Evolutionary conservation across 768 basidiomycete species (phyloP), one percentile per base, ranked within the genome.

Genomic region (Zangia roseola): DNA sequence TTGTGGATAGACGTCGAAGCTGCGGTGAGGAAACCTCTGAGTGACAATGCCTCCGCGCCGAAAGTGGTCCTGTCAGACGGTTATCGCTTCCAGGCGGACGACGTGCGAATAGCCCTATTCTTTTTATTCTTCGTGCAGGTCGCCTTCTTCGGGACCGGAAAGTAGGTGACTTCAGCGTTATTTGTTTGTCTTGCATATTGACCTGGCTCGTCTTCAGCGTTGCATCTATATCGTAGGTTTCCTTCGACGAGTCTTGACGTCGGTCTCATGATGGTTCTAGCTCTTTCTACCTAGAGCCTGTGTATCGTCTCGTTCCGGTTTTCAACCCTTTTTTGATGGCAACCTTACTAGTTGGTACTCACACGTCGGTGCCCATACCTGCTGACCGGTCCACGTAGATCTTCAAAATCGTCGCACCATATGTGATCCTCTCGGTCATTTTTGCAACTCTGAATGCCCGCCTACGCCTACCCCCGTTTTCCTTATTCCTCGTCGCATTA

Each of bases 241-340:
- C 24, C 1, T 45, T 19, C 45, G 4, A 14, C 16, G 24, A 10
- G 45, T 6, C 17, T 20, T 39, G 25, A 17, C 21, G 34, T 19
- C 38, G 5, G 46, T 36, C 45, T 59, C 10, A 43, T 25, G 13
- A 19, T 7, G 20, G 14, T 6, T 26, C 24, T 39, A 85, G 82
- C 16, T 89, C 88, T 3, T 93, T 93, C 68, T 93, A 94, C 65
- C 75, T 93, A 17, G 90, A 85, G 34, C 91, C 91, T 3, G 91
- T 93, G 7, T 93, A 91, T 59, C 85, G 91, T 16, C 74, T 94
- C 14, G 84, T 93, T 53, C 89, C 91, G 1, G 78, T 90, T 42
- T 94, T 94, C 64, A 87, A 77, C 52, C 91, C 91, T 0, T 92
- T 92, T 67, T 75, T 88, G 51, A 92, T 92, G 91, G 77, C 84